These are phyloP conservation scores for Paramecium tetraurelia DNA, from an alignment of 73 alveolate species.

Conservation along the genomic window DNA sequence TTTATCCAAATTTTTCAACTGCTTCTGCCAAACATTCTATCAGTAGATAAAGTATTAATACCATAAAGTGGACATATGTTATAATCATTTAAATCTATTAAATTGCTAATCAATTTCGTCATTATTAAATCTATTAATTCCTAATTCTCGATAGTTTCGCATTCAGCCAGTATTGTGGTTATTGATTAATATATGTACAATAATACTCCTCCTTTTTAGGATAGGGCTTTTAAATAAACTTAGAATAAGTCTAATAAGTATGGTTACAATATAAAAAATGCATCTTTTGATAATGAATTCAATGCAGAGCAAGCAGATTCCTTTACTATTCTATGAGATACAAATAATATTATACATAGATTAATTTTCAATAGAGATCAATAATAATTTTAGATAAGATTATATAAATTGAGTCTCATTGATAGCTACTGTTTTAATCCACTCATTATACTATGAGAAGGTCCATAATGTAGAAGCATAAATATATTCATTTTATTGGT, in stretches of 20 bases:
- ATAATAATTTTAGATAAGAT: not conserved
- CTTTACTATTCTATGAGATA: not conserved
- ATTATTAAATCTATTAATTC: not conserved
- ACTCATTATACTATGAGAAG: not conserved
- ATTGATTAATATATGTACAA: not conserved
- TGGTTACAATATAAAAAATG: not conserved
- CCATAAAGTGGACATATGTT: slow-evolving; percentile 42
- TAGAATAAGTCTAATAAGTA: not conserved
- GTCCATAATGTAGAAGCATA: slow-evolving; percentile 42
- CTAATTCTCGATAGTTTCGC: slow-evolving; percentile 15
- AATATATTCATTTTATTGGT: not conserved
- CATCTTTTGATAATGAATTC: not conserved
- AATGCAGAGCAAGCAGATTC: slow-evolving; percentile 34
- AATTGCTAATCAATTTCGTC: not conserved
- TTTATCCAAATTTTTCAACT: not conserved
- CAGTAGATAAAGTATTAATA: not conserved
- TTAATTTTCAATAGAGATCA: not conserved
- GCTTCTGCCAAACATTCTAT: slow-evolving; percentile 34
- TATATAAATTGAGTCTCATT: not conserved
- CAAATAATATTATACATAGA: not conserved
- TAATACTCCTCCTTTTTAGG: not conserved
- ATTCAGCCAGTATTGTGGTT: not conserved
- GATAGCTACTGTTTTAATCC: not conserved
- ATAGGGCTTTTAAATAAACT: not conserved
- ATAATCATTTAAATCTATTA: not conserved